These are phyloP conservation scores for Diaporthe humulicola DNA, from an alignment of 2,329 filamentous ascomycete genomes.

Conservation along the genomic window DNA sequence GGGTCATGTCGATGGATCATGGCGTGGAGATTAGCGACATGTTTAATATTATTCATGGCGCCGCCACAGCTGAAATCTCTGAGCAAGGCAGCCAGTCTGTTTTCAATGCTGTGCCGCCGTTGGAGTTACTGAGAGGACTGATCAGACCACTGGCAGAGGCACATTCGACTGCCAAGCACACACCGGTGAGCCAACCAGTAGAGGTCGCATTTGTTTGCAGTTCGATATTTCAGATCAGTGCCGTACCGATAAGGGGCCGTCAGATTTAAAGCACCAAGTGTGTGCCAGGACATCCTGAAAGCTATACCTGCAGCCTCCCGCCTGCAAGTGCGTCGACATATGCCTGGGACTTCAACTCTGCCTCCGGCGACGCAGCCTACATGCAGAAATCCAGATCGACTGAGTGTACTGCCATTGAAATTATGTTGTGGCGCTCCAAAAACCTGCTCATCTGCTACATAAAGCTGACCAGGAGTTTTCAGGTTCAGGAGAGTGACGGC, in stretches of 20 bases:
- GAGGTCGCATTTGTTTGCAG: too few relatives aligned
- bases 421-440: background rate
- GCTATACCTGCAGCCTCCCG: background rate
- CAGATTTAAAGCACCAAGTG: background rate
- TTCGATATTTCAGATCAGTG: background rate
- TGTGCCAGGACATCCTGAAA: background rate
- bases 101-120: background rate
- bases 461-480: too few relatives aligned
- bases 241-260: background rate
- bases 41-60: background rate
- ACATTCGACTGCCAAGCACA: background rate
- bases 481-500: too few relatives aligned
- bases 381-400: background rate
- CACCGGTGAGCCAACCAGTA: too few relatives aligned
- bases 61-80: background rate
- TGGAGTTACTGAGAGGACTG: background rate
- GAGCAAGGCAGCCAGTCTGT: background rate
- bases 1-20: background rate
- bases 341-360: background rate
- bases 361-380: background rate
- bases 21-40: background rate
- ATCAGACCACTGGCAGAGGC: background rate
- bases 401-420: background rate
- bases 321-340: background rate
- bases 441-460: background rate